Percentiles rank a stretch among this genome's conserved stretches.
Conservation (phyloP, 495 filamentous ascomycete genomes). For the Niebla homalea region DNA sequence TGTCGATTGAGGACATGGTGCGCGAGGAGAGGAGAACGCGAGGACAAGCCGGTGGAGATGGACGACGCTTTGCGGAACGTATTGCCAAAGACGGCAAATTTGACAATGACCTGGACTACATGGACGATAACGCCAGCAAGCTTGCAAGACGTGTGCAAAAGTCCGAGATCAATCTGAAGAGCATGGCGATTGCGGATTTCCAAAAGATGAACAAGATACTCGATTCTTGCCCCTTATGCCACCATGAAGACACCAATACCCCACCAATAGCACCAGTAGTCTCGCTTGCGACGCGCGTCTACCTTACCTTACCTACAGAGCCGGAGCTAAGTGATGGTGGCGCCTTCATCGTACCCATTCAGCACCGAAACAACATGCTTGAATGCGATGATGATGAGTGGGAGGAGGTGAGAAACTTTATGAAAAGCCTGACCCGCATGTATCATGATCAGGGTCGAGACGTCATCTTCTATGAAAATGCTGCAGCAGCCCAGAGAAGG, state of each 20-base stretch:
- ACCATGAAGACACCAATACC: slow-evolving; percentile 75
- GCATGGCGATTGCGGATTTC: slow-evolving; percentile 74
- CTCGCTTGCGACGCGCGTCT: slow-evolving; percentile 78
- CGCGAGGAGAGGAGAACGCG: slow-evolving; percentile 76
- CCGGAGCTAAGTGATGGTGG: slow-evolving; percentile 77
- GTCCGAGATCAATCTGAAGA: slow-evolving; percentile 78
- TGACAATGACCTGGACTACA: slow-evolving; percentile 84
- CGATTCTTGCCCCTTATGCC: slow-evolving; percentile 80
- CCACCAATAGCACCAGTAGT: slow-evolving; percentile 81
- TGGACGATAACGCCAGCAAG: slow-evolving; percentile 91
- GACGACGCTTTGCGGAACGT: slow-evolving; percentile 68
- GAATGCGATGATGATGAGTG: slow-evolving; percentile 99
- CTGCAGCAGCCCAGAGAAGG: slow-evolving; percentile 63
- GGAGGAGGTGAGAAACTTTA: slow-evolving; percentile 98
- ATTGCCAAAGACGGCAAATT: slow-evolving; percentile 91
- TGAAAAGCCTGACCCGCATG: slow-evolving; percentile 88
- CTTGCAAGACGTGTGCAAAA: slow-evolving; percentile 82
- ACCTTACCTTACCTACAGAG: slow-evolving; percentile 75
- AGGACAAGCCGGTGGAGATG: slow-evolving; percentile 68
- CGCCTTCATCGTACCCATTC: slow-evolving; percentile 77
- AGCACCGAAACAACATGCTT: slow-evolving; percentile 77
- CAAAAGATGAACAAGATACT: slow-evolving; percentile 81
- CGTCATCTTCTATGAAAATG: slow-evolving; percentile 96
- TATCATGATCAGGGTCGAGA: slow-evolving; percentile 83
- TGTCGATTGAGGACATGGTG: slow-evolving; percentile 93